These are phyloP conservation scores for Kodamaea fukazawae DNA, from an alignment of 805 yeast species.

Conservation along the genomic window DNA sequence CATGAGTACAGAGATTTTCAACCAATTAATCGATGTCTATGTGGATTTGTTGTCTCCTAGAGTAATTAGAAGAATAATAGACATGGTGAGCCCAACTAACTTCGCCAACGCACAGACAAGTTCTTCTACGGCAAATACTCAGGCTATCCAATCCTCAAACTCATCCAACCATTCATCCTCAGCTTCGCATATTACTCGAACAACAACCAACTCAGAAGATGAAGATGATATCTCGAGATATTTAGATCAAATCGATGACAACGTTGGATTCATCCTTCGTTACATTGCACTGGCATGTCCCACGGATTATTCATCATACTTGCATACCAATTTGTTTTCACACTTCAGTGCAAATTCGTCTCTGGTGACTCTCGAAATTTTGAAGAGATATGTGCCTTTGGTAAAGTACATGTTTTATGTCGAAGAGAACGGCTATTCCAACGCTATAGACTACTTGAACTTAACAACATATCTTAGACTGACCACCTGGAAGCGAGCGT, in stretches of 20 bases:
- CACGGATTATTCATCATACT: constrained; percentile 25
- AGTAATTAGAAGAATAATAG: constrained; percentile 26
- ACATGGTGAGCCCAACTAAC: constrained; percentile 17
- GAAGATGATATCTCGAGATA: constrained; percentile 7
- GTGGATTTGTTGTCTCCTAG: constrained; percentile 30
- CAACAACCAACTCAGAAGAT: constrained; percentile 5
- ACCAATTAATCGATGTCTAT: constrained; percentile 27
- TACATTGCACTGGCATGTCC: constrained; percentile 40
- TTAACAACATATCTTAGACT: constrained; percentile 29
- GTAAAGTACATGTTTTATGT: constrained; percentile 32
- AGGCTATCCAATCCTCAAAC: constrained; percentile 10
- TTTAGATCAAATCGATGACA: constrained; percentile 32
- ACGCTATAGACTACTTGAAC: constrained; percentile 21
- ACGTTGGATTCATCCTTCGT: constrained; percentile 29
- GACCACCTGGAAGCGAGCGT: constrained; percentile 35
- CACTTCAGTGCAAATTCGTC: constrained; percentile 11
- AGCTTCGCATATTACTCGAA: constrained; percentile 1
- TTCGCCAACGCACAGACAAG: constrained; percentile 2
- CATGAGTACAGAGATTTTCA: constrained; percentile 18
- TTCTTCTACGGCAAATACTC: constrained; percentile 28
- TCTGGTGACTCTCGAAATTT: constrained; percentile 19
- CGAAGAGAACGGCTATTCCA: constrained; percentile 20
- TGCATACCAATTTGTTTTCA: constrained; percentile 24
- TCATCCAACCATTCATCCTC: constrained; percentile 5
- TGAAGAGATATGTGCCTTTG: constrained; percentile 35